Evolutionary conservation across 768 basidiomycete species (phyloP).

Genomic region (Tulasnella calospora): DNA sequence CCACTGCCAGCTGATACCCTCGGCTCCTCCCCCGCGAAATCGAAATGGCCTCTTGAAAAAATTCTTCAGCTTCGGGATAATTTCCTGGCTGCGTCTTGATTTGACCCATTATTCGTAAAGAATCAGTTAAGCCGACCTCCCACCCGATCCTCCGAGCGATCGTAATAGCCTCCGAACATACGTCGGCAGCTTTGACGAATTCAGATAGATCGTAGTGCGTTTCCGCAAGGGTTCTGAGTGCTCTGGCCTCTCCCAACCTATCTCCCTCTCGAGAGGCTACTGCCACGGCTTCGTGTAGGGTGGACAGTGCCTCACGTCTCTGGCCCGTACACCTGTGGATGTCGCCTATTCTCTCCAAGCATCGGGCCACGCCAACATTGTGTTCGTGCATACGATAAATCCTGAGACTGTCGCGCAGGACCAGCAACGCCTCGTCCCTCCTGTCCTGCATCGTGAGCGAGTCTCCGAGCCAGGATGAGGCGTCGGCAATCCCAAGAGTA

Average conservation of each 20-base stretch:
- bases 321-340: not conserved
- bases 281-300: not conserved
- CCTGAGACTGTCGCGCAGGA: not conserved
- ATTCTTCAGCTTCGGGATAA: not conserved
- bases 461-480: not conserved
- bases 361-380: not conserved
- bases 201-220: not conserved
- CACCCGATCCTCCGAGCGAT: not conserved
- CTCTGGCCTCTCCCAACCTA: not conserved
- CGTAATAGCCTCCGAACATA: not conserved
- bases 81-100: not conserved
- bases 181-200: not conserved
- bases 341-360: not conserved
- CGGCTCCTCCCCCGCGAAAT: not conserved
- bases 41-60: not conserved
- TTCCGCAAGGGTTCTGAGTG: not conserved
- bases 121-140: not conserved
- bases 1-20: not conserved
- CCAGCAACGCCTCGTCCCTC: not conserved
- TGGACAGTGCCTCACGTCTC: not conserved
- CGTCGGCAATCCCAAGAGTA: not conserved
- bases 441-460: not conserved
- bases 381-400: not conserved
- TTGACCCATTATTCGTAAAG: not conserved
- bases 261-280: not conserved